Base-by-base conservation (phyloP, 2,329 filamentous ascomycete genomes). In the Thielaviopsis punctulata region DNA sequence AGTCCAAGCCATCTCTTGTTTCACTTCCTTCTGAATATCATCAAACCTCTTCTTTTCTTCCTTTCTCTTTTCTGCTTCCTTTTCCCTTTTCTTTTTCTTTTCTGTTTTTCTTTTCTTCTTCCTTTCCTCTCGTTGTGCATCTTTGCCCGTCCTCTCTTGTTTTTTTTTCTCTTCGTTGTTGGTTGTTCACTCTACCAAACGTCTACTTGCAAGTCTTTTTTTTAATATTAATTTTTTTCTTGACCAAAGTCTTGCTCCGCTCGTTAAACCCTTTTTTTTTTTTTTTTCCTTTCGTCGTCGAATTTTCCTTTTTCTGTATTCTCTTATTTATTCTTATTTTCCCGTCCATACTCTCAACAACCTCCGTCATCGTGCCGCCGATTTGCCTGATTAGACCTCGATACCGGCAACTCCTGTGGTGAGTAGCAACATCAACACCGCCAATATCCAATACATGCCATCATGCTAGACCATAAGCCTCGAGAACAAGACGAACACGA, bases 141-240 rank as follows among this genome's bases (percentile, higher is more conserved):
- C 36, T 41, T 41, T n/a, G 36, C 48, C 33, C 21, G 48, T 47
- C 45, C 43, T 24, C 24, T 24, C 24, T 22, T 47, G 22, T 27
- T 23, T 18, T 43, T 51, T 33, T 33, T 49, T 52, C 39, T 46
- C 49, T 43, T 49, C 49, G 49, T 49, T 46, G 49, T 47, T 47
- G 53, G 49, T n/a, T 55, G 49, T 52, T 23, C 27, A 24, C 18
- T n/a, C 27, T 24, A 50, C 36, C 36, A 41, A 19, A 41, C 36
- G 36, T n/a, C 48, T 44, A 43, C 25, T n/a, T 41, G 48, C 48
- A 39, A 50, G 18, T 27, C 36, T 41, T 50, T 50, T 41, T 51
- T 54, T 45, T 55, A 55, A 55, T 55, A 52, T 47, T 44, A 46
- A 44, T 48, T 39, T 54, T 48, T 23, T 44, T 51, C 47, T 50